Evolutionary conservation across 345 rosid species (phyloP).

Genomic region (Melaleuca quinquenervia): DNA sequence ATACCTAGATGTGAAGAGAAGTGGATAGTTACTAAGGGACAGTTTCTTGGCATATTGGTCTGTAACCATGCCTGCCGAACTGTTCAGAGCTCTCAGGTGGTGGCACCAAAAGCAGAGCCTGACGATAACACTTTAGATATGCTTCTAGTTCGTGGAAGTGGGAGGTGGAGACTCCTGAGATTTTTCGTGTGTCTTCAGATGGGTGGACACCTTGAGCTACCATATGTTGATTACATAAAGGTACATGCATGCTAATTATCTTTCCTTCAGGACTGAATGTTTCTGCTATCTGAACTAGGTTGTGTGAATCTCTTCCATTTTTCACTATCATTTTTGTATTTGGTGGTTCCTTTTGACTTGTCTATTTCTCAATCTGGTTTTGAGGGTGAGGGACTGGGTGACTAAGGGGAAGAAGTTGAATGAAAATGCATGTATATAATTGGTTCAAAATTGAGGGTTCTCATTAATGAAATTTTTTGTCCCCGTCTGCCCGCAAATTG

Average conservation of each 20-base stretch:
- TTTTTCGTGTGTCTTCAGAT: constrained; percentile 77
- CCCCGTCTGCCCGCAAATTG: background rate
- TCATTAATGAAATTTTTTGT: background rate
- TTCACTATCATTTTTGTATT: background rate
- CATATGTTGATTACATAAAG: constrained; percentile 94
- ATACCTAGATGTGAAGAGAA: constrained; percentile 56
- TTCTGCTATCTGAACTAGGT: background rate
- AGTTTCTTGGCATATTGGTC: constrained; percentile 80
- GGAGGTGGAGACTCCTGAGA: constrained; percentile 70
- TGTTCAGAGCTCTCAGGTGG: constrained; percentile 94
- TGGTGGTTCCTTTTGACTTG: background rate
- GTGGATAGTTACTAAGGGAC: constrained; percentile 72
- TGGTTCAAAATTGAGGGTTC: background rate
- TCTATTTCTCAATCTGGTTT: background rate
- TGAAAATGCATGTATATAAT: background rate
- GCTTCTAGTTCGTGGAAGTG: constrained; percentile 87
- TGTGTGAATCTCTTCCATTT: background rate
- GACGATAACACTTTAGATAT: constrained; percentile 85
- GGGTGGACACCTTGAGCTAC: constrained; percentile 87
- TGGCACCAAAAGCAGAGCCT: constrained; percentile 85
- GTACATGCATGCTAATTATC: constrained; percentile 13
- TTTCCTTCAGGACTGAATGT: background rate
- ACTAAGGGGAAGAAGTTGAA: background rate
- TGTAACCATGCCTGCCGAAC: constrained; percentile 98
- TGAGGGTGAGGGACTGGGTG: background rate